Evolutionary conservation across 768 basidiomycete species (phyloP).

Genomic region (Sporobolomyces roseus): DNA sequence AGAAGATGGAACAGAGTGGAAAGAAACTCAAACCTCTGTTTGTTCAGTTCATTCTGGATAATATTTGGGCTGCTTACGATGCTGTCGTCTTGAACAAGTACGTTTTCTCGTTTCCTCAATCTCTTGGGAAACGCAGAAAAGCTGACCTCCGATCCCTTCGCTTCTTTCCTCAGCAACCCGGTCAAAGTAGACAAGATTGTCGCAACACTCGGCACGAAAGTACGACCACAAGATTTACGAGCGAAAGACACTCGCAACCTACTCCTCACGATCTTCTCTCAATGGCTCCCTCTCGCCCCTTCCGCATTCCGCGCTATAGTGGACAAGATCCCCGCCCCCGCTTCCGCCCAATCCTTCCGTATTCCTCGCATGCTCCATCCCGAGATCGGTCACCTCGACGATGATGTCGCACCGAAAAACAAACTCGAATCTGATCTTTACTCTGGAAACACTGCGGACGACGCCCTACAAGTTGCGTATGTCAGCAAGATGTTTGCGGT

Average conservation of each 20-base stretch:
- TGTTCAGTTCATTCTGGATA: constrained; percentile 94
- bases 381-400: constrained; percentile 57
- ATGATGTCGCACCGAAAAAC: constrained; percentile 61
- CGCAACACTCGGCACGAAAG: constrained; percentile 70
- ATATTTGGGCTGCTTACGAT: constrained; percentile 95
- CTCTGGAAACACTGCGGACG: constrained; percentile 59
- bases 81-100: constrained; percentile 83
- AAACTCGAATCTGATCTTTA: constrained; percentile 81
- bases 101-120: constrained; percentile 49
- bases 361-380: constrained; percentile 91
- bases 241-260: constrained; percentile 83
- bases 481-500: constrained; percentile 99
- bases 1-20: constrained; percentile 68
- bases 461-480: constrained; percentile 71
- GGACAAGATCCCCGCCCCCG: constrained; percentile 87
- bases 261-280: constrained; percentile 79
- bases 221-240: constrained; percentile 81
- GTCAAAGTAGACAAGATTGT: constrained; percentile 89
- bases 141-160: constrained; percentile 2
- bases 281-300: constrained; percentile 93
- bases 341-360: constrained; percentile 70
- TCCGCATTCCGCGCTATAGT: constrained; percentile 86
- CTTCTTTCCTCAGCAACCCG: constrained; percentile 60
- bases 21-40: constrained; percentile 87
- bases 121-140: background rate